Percentiles rank a stretch among this genome's conserved stretches.
Conservation (phyloP, 805 yeast genomes). For the Candida germanica region DNA sequence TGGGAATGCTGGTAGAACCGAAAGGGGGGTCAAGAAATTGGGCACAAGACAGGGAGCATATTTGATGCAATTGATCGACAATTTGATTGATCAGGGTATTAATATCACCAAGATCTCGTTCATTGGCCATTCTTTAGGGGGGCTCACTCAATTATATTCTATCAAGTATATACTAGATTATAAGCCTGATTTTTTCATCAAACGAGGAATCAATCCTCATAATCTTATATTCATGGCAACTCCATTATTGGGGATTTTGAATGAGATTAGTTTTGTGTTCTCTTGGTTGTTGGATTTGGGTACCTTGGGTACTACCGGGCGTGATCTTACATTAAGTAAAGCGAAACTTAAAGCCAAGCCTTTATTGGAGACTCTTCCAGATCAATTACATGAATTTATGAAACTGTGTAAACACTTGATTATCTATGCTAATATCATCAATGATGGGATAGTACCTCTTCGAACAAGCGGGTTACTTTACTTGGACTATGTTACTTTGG, state of each 20-base stretch:
- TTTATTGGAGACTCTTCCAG: conserved; percentile 38
- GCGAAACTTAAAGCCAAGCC: conserved; percentile 31
- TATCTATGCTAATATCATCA: conserved; percentile 42
- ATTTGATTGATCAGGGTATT: conserved; percentile 14
- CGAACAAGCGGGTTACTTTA: conserved; percentile 42
- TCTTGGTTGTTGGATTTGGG: conserved; percentile 44
- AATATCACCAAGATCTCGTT: conserved; percentile 33
- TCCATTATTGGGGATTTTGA: conserved; percentile 41
- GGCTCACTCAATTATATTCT: conserved; percentile 41
- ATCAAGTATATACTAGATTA: conserved; percentile 32
- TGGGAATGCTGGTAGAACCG: conserved; percentile 42
- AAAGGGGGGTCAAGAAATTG: conserved; percentile 35
- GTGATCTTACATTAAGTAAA: conserved; percentile 40
- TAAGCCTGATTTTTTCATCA: conserved; percentile 26
- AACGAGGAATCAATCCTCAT: conserved; percentile 24
- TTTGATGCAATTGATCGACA: conserved; percentile 24
- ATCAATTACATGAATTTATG: conserved; percentile 33
- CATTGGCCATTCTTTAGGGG: conserved; percentile 45
- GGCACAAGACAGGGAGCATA: conserved; percentile 32
- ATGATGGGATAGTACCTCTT: conserved; percentile 46
- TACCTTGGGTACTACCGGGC: conserved; percentile 44
- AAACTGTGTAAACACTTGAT: conserved; percentile 31
- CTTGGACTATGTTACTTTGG: conserved; percentile 42
- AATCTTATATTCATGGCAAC: conserved; percentile 41
- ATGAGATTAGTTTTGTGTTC: conserved; percentile 38